Conservation (phyloP, 2,329 filamentous ascomycete species). For the Alternaria viburni region DNA sequence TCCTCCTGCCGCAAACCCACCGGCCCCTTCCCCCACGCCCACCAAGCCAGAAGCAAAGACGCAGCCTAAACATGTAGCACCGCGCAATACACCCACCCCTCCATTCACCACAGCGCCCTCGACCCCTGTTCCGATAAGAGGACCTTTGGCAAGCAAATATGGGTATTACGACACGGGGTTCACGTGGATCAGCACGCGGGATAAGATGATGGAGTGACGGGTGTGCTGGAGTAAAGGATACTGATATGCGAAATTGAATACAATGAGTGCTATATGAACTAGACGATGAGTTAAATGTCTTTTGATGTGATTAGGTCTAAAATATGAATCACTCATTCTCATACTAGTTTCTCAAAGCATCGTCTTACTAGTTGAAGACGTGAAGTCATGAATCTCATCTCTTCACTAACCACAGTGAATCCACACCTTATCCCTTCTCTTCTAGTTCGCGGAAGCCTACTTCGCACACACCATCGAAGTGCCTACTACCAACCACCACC, state of each 20-base stretch:
- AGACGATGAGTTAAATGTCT: neutral
- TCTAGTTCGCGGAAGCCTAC: neutral
- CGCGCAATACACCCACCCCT: neutral
- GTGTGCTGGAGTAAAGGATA: rapidly evolving
- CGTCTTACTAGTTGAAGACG: neutral
- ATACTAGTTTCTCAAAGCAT: neutral
- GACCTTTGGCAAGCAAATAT: neutral
- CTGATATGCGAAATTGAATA: rapidly evolving
- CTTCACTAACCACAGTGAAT: neutral
- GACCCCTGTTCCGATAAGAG: neutral
- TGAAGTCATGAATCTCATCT: neutral
- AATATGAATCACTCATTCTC: rapidly evolving
- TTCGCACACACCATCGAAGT: neutral
- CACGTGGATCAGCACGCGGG: neutral
- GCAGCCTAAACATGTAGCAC: neutral
- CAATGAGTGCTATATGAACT: neutral
- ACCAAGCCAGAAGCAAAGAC: neutral
- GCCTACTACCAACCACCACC: neutral
- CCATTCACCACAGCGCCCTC: neutral
- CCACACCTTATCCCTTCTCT: neutral
- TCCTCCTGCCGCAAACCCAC: neutral
- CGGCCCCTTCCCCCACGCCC: neutral
- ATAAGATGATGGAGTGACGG: neutral
- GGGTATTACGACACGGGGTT: neutral
- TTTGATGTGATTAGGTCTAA: neutral